Base-by-base conservation (phyloP, 1,284 basidiomycete genomes). In the Porogramme epimiltina region DNA sequence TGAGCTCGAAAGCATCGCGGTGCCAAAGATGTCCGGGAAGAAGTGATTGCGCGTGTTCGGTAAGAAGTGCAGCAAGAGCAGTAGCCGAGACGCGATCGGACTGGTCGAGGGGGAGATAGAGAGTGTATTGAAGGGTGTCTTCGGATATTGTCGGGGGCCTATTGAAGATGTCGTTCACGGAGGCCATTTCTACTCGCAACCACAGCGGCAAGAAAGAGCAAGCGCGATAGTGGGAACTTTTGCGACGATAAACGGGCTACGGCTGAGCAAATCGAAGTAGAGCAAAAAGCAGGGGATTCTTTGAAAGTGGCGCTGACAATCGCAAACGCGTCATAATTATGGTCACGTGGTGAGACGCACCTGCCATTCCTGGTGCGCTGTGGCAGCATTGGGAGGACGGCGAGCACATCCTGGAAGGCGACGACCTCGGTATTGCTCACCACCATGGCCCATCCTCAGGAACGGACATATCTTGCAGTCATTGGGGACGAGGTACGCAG, bases 401-500 rank as follows among this genome's bases (percentile, higher is more conserved):
- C 37, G 51, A 47, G 36, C 42, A 28, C 53, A 26, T 46, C 51
- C 36, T 45, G 11, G 18, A n/a, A 37, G 36, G 20, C 20, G 37
- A 26, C 46, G 11, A 49, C 40, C 16, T 18, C 42, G 28, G 45
- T 26, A 20, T 22, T 22, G 22, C 38, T 33, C 40, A 13, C 25
- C 50, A 55, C 49, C 25, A 69, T 68, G 64, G 74, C 76, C 52
- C 72, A 76, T 54, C 76, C 83, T 37, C 93, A 93, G 73, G 92
- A 95, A 70, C 82, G 95, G 49, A 90, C 81, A 55, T 75, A 97
- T 38, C 81, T 98, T 44, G 94, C 95, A 25, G 93, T 95, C 63
- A 97, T 98, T 56, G 95, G 95, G 37, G 95, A 98, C 71, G 95
- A 98, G 78, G 94, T 94, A 62, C 26, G 45, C n/a, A n/a, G 15